Conservation (phyloP, 768 basidiomycete genomes). For the Pleurotus salmoneostramineus region DNA sequence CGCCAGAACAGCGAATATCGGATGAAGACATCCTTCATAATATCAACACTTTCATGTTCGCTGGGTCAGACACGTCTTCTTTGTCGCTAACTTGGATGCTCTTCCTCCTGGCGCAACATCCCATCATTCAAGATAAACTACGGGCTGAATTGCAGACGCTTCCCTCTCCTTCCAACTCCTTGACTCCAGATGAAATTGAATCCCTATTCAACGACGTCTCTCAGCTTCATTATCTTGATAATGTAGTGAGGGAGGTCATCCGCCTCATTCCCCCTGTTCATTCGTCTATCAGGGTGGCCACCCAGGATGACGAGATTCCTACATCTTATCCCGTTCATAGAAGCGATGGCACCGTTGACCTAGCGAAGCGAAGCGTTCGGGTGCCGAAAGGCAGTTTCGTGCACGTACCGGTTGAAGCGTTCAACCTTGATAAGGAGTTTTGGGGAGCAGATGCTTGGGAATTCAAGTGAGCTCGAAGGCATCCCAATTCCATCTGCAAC, state of each 20-base stretch:
- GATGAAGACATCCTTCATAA: constrained; percentile 86
- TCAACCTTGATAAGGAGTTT: constrained; percentile 72
- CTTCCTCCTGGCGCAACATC: constrained; percentile 66
- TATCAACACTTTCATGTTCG: constrained; percentile 88
- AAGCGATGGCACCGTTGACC: constrained; percentile 40
- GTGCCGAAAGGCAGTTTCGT: constrained; percentile 71
- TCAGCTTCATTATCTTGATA: constrained; percentile 67
- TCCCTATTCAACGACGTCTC: constrained; percentile 55
- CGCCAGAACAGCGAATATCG: constrained; percentile 68
- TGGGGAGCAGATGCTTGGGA: constrained; percentile 84
- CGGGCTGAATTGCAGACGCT: constrained; percentile 60
- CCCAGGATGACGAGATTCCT: constrained; percentile 74
- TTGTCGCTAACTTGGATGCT: constrained; percentile 84
- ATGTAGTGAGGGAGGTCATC: constrained; percentile 70
- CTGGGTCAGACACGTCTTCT: constrained; percentile 85
- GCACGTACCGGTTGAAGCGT: constrained; percentile 75
- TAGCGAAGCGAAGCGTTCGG: constrained; percentile 36
- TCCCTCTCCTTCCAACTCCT: constrained; percentile 30
- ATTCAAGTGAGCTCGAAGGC: constrained; percentile 53
- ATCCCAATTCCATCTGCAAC: background rate
- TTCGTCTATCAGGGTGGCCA: constrained; percentile 76
- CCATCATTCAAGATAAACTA: constrained; percentile 63
- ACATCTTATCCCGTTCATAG: constrained; percentile 56
- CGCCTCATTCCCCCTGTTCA: constrained; percentile 81
- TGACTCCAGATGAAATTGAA: constrained; percentile 63